Percentiles rank a stretch among this genome's conserved stretches.
Conservation (phyloP, 1,284 basidiomycete species). For the Pyrrhoderma lamaoense region DNA sequence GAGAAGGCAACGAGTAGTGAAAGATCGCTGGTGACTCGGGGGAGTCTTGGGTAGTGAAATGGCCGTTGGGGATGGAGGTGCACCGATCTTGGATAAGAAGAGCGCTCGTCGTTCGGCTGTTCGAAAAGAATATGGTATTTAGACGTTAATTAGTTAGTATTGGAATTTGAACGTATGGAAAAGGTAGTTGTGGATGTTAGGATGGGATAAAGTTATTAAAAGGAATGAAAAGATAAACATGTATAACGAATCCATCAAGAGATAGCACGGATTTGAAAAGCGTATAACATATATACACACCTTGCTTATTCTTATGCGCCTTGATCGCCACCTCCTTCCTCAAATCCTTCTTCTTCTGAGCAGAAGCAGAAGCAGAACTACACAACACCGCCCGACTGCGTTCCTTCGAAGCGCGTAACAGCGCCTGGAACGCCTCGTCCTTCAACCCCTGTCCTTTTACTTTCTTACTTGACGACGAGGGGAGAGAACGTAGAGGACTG, state of each 20-base stretch:
- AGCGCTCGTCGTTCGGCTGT: slow-evolving; percentile 65
- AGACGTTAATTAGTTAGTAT: too few relatives aligned
- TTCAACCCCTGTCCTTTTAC: slow-evolving; percentile 46
- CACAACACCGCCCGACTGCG: slow-evolving; percentile 12
- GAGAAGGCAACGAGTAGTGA: slow-evolving; percentile 61
- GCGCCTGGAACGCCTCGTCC: slow-evolving; percentile 51
- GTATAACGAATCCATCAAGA: too few relatives aligned
- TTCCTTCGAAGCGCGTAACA: slow-evolving; percentile 44
- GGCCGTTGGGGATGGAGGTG: slow-evolving; percentile 55
- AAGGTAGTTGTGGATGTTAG: too few relatives aligned
- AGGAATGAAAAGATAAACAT: slow-evolving; percentile 4
- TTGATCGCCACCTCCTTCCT: slow-evolving; percentile 69
- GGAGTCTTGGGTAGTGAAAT: slow-evolving; percentile 54
- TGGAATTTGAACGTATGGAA: too few relatives aligned
- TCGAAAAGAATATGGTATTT: too few relatives aligned
- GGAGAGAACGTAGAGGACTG: slow-evolving; percentile 32
- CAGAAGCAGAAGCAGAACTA: slow-evolving; percentile 29
- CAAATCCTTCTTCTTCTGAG: slow-evolving; percentile 48
- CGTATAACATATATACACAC: slow-evolving; percentile 35
- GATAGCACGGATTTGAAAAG: background rate
- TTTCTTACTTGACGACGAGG: background rate
- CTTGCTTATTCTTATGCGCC: slow-evolving; percentile 65
- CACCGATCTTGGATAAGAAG: slow-evolving; percentile 65
- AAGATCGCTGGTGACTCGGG: slow-evolving; percentile 64
- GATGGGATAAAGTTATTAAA: slow-evolving; percentile 9